Evolutionary conservation across 2,329 filamentous ascomycete genomes (phyloP).

Genomic region (Trichoderma polysporum): DNA sequence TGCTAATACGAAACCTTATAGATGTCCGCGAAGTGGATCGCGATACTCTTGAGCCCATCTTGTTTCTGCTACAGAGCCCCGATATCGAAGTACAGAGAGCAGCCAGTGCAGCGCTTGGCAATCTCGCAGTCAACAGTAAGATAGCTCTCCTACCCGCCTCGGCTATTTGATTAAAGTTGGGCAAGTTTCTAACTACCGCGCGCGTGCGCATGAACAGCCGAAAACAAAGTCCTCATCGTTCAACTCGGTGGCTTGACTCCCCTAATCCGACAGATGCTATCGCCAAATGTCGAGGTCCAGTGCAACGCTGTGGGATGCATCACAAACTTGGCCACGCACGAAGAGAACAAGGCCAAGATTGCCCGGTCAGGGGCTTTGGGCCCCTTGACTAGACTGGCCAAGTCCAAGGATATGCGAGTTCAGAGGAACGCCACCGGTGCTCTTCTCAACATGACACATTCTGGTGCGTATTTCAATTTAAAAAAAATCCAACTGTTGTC

Average conservation of each 20-base stretch:
- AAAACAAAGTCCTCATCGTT: slow-evolving; percentile 97
- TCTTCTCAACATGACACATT: slow-evolving; percentile 98
- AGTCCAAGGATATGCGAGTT: slow-evolving; percentile 97
- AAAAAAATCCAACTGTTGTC: slow-evolving; percentile 64
- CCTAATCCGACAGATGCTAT: slow-evolving; percentile 97
- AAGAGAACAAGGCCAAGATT: slow-evolving; percentile 99
- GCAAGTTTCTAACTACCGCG: slow-evolving; percentile 40
- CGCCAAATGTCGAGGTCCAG: slow-evolving; percentile 95
- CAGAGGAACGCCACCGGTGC: slow-evolving; percentile 97
- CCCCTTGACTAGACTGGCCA: slow-evolving; percentile 86
- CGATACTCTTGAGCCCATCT: slow-evolving; percentile 91
- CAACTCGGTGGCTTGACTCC: slow-evolving; percentile 85
- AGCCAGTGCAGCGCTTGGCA: slow-evolving; percentile 92
- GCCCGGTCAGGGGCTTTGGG: slow-evolving; percentile 89
- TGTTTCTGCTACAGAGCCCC: slow-evolving; percentile 89
- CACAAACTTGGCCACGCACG: slow-evolving; percentile 95
- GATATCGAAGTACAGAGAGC: slow-evolving; percentile 97
- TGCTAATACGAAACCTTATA: slow-evolving; percentile 38
- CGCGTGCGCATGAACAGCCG: slow-evolving; percentile 56
- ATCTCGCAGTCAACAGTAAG: slow-evolving; percentile 95
- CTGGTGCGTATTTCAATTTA: slow-evolving; percentile 60
- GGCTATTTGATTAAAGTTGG: background rate
- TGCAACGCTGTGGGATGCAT: slow-evolving; percentile 99
- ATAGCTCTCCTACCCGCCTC: background rate
- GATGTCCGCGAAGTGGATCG: slow-evolving; percentile 96